Conservation (phyloP, 2,329 filamentous ascomycete genomes). For the Ophiostoma himal-ulmi region DNA sequence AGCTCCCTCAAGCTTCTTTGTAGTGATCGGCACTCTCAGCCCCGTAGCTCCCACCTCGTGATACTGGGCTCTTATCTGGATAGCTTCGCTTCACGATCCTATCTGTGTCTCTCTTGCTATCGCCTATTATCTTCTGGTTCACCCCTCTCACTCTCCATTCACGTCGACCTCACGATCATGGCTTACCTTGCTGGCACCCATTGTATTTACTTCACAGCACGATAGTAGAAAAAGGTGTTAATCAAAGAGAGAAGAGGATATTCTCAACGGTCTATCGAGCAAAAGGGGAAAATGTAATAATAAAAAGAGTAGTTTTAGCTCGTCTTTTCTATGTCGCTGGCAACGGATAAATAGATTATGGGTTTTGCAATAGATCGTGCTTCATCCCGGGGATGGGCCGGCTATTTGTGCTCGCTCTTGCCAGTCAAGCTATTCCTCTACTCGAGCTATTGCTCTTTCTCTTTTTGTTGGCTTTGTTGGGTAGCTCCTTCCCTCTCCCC, state of each 20-base stretch:
- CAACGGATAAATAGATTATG: background rate
- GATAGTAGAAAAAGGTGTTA: background rate
- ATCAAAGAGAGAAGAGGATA: background rate
- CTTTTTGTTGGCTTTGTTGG: background rate
- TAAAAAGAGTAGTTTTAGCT: background rate
- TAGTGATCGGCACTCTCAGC: background rate
- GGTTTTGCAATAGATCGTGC: background rate
- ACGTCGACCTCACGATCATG: background rate
- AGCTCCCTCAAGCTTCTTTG: background rate
- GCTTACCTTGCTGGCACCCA: conserved; percentile 8
- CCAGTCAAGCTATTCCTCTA: background rate
- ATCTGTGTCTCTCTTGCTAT: background rate
- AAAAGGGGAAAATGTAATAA: background rate
- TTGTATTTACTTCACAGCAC: background rate
- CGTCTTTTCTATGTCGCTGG: background rate
- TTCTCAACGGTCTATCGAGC: background rate
- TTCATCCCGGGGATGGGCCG: conserved; percentile 1
- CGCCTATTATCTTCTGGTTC: background rate
- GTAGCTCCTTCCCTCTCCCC: background rate
- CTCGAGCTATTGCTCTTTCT: background rate
- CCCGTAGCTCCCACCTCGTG: background rate
- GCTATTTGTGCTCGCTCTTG: background rate
- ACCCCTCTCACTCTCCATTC: background rate
- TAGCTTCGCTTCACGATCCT: background rate
- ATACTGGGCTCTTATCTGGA: background rate